Base-by-base conservation (phyloP, 1,139 yeast genomes). In the Tardiomyces blankii region DNA sequence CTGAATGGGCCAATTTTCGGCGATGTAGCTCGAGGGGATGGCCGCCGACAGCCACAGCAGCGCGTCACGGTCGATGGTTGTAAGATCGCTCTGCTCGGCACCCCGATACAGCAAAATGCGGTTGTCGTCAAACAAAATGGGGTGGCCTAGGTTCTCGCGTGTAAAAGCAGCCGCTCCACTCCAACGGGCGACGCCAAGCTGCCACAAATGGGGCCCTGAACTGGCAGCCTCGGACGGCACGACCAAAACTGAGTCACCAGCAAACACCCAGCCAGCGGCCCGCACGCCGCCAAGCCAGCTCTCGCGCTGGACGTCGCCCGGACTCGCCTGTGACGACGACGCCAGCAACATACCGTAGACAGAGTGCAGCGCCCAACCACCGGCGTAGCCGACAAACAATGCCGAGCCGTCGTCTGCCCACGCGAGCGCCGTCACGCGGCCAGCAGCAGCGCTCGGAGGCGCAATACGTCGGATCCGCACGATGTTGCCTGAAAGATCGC, bases 1-100 rank as follows among this genome's bases (percentile, higher is more conserved):
- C 13, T 60, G 55, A 2, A 70, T 54, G 2, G 74, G 73, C 69
- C 71, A 68, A 50, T 66, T 65, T 39, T 61, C 66, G 3, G 69
- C 63, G 32, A 64, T 55, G 44, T 69, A 69, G 44, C 59, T 57
- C 2, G 66, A 62, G 1, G 72, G 72, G 16, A 68, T 54, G 8
- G 66, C 61, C 11, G 68, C 61, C 7, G 61, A 61, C 33, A 65
- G 57, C 73, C 73, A 69, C 13, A 28, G 19, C 18, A 39, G 19
- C 5, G 41, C 41, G 19, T 39, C 41, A 40, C 65, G 59, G 38
- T 64, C 63, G 25, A 65, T 66, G 2, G 69, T 61, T 1, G 66
- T 63, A 11, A 61, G 46, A 46, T 64, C 69, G 13, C 66, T 55
- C 46, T 63, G 68, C 32, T 63, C 67, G 25, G 63, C 66, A 40